A percentile compares a stretch with the other conserved stretches of the same genome.
phyloP scores from a whole-genome alignment of 2,329 filamentous ascomycete species.

The Cryphonectria parasitica region DNA sequence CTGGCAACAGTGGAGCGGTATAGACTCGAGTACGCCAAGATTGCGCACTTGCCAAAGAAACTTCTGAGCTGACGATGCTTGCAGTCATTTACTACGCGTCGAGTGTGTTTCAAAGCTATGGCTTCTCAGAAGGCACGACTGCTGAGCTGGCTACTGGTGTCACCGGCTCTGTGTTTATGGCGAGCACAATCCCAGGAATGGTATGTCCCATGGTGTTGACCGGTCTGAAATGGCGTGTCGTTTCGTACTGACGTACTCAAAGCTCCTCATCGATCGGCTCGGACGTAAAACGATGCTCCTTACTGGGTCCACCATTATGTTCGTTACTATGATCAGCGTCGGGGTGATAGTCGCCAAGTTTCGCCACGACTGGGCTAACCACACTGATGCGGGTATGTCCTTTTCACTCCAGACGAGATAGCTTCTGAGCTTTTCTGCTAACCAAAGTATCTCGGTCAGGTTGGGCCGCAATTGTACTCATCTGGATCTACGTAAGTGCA shows the following conservation, averaged over 20 bases:
- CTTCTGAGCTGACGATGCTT: not conserved
- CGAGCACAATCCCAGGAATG: constrained; percentile 35
- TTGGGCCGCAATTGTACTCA: constrained; percentile 43
- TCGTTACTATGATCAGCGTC: constrained; percentile 43
- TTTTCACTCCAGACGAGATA: not conserved
- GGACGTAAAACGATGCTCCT: constrained; percentile 46
- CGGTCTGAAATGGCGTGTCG: not conserved
- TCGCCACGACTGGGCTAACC: constrained; percentile 41
- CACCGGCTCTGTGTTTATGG: constrained; percentile 39
- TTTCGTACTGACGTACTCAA: constrained; percentile 49
- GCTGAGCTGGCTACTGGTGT: constrained; percentile 41
- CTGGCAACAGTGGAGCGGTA: constrained; percentile 51
- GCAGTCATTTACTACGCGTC: constrained; percentile 28
- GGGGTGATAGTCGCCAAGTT: constrained; percentile 47
- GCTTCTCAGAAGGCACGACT: constrained; percentile 35
- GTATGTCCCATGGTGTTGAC: not conserved
- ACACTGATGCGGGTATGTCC: constrained; percentile 36
- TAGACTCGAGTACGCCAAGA: constrained; percentile 40
- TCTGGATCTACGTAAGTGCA: constrained; percentile 36
- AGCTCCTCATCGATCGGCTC: constrained; percentile 49
- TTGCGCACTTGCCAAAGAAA: too few species aligned
- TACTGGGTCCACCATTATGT: constrained; percentile 45
- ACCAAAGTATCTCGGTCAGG: constrained; percentile 30
- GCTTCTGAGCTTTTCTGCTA: not conserved
- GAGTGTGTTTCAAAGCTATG: constrained; percentile 29